Evolutionary conservation across 805 yeast genomes (phyloP).

Genomic region (Wickerhamomyces canadensis): DNA sequence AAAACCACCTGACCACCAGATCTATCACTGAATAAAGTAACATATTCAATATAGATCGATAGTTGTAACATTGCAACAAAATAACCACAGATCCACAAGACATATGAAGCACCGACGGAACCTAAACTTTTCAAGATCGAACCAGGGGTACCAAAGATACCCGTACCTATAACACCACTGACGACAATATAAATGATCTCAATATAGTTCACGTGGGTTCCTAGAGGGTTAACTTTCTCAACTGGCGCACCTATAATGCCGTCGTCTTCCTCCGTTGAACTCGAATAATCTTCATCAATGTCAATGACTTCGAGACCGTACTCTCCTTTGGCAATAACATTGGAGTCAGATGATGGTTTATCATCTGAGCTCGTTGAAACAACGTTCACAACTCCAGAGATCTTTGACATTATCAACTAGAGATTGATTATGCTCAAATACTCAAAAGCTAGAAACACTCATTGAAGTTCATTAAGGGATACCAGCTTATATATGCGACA

Average conservation of each 20-base stretch:
- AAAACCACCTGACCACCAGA: slow-evolving; percentile 35
- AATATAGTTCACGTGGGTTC: slow-evolving; percentile 37
- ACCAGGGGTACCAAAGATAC: slow-evolving; percentile 50
- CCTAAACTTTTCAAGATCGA: slow-evolving; percentile 38
- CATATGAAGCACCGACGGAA: slow-evolving; percentile 37
- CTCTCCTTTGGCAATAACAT: too few species aligned
- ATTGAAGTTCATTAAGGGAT: too few species aligned
- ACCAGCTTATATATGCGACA: too few species aligned
- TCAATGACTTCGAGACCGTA: too few species aligned
- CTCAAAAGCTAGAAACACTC: too few species aligned
- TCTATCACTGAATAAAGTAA: slow-evolving; percentile 32
- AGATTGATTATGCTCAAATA: too few species aligned
- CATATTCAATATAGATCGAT: slow-evolving; percentile 36
- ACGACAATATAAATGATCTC: slow-evolving; percentile 50
- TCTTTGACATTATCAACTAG: too few species aligned
- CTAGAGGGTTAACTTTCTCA: slow-evolving; percentile 33
- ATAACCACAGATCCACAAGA: slow-evolving; percentile 38
- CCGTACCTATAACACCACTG: slow-evolving; percentile 54
- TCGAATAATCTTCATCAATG: too few species aligned
- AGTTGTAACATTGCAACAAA: slow-evolving; percentile 33
- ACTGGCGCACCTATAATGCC: slow-evolving; percentile 33
- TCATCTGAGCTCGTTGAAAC: too few species aligned
- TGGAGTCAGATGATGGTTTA: too few species aligned
- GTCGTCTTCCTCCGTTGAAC: too few species aligned
- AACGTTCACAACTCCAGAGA: too few species aligned